These are phyloP conservation scores for Cyberlindnera americana DNA, from an alignment of 805 yeast species.

Conservation along the genomic window DNA sequence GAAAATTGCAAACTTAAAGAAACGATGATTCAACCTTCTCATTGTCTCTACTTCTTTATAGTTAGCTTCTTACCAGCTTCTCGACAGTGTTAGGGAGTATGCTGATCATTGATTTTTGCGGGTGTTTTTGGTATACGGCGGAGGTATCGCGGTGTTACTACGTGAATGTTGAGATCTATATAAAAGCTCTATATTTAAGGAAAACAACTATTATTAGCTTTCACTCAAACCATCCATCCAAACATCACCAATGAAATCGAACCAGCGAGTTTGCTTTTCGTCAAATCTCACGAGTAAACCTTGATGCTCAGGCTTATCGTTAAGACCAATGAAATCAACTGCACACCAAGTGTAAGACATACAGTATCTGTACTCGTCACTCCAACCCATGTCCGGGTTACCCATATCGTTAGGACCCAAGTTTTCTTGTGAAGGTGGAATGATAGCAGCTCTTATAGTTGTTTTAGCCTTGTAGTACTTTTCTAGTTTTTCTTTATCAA, in stretches of 20 bases:
- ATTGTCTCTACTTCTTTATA: no score
- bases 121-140: no score
- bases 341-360: slow-evolving; percentile 45
- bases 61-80: no score
- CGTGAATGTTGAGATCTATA: no score
- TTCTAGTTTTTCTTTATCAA: slow-evolving; percentile 28
- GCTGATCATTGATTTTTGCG: no score
- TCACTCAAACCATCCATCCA: slow-evolving; percentile 27
- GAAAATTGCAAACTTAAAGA: no score
- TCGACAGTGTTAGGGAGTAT: no score
- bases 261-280: slow-evolving; percentile 15
- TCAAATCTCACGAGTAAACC: slow-evolving; percentile 18
- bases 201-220: no score
- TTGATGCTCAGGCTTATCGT: slow-evolving; percentile 11
- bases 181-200: background rate
- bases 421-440: slow-evolving; percentile 36
- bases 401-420: slow-evolving; percentile 25
- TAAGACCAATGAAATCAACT: slow-evolving; percentile 38
- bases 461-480: slow-evolving; percentile 32
- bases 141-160: no score
- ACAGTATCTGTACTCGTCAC: slow-evolving; percentile 33
- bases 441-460: slow-evolving; percentile 34
- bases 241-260: slow-evolving; percentile 25
- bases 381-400: slow-evolving; percentile 39
- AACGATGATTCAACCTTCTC: no score